Evolutionary conservation across 75 land plant species (phyloP).

Genomic region (Sequoia sempervirens): DNA sequence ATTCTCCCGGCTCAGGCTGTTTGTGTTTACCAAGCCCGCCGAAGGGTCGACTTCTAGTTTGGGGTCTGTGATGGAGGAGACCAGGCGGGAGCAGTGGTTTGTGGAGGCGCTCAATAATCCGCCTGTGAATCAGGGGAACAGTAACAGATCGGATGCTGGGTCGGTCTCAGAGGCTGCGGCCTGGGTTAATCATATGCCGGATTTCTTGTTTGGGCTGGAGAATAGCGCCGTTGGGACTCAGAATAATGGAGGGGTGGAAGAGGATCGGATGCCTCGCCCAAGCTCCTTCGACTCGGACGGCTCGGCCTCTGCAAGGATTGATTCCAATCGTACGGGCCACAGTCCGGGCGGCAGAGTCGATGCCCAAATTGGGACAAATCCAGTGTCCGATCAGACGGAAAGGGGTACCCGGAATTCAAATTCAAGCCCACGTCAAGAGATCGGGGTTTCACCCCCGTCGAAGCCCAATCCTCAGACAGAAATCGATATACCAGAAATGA

Average conservation of each 20-base stretch:
- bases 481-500: neutral
- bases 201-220: constrained; percentile 53
- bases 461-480: constrained; percentile 3
- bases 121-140: constrained; percentile 1
- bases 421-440: neutral
- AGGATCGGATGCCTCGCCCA: neutral
- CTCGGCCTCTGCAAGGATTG: neutral
- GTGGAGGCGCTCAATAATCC: constrained; percentile 49
- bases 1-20: constrained; percentile 47
- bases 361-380: neutral
- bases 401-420: neutral
- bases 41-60: neutral
- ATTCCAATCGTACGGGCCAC: neutral
- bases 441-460: neutral
- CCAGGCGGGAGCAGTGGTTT: constrained; percentile 48
- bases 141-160: constrained; percentile 5
- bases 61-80: constrained; percentile 1
- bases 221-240: constrained; percentile 11
- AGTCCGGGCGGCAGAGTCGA: neutral
- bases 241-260: constrained; percentile 5
- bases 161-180: neutral
- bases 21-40: constrained; percentile 30
- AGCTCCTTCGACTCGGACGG: neutral
- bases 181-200: constrained; percentile 24
- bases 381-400: neutral